These are phyloP conservation scores for Aspergillus costaricaensis DNA, from an alignment of 2,329 filamentous ascomycete genomes.

Conservation along the genomic window DNA sequence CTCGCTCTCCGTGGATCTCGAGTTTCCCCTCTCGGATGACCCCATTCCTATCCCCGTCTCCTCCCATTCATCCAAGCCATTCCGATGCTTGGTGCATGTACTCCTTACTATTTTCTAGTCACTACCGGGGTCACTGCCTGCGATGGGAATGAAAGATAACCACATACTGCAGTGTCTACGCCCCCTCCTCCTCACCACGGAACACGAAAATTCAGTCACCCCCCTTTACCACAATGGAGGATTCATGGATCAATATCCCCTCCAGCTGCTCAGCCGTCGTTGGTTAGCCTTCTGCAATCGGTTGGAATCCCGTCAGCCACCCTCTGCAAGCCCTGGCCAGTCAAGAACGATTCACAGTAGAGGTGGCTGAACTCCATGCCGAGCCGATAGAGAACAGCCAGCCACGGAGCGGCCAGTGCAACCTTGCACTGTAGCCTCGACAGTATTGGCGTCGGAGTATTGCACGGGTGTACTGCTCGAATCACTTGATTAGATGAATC, in stretches of 20 bases:
- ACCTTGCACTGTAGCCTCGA: background rate
- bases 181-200: background rate
- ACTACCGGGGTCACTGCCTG: background rate
- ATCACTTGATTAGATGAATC: constrained; percentile 6
- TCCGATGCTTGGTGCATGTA: background rate
- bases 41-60: background rate
- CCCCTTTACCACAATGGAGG: background rate
- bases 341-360: background rate
- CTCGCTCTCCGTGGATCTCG: too few species aligned
- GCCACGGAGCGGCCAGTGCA: background rate
- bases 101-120: background rate
- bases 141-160: too few species aligned
- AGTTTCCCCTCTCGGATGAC: background rate
- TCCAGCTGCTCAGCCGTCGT: background rate
- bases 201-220: background rate
- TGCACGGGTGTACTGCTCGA: background rate
- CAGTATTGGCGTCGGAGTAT: background rate
- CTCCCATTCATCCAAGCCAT: background rate
- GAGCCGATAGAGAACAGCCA: background rate
- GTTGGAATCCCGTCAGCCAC: constrained; percentile 6
- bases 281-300: background rate
- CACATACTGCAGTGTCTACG: background rate
- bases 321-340: background rate
- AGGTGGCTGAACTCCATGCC: background rate
- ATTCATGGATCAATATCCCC: background rate